Evolutionary conservation across 768 basidiomycete species (phyloP).

Genomic region (Suillus sp.): DNA sequence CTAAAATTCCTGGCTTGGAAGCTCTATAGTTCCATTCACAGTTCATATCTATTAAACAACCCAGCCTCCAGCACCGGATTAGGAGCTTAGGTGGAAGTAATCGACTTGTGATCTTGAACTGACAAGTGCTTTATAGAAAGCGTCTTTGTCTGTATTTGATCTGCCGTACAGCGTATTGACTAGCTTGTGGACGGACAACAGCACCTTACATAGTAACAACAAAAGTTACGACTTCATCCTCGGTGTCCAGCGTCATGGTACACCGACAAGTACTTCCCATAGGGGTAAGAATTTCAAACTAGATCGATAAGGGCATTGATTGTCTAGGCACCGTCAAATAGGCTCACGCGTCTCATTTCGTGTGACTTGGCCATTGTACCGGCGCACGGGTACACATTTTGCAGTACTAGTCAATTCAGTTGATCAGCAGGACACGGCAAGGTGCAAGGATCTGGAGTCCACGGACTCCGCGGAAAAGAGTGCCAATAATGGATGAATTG

Average conservation of each 20-base stretch:
- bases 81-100: not conserved
- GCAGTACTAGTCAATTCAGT: not conserved
- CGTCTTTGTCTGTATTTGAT: not conserved
- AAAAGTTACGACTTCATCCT: not conserved
- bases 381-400: not conserved
- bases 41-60: not conserved
- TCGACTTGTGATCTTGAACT: not conserved
- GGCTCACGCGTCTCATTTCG: not conserved
- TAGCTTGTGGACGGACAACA: not conserved
- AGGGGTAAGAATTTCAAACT: not conserved
- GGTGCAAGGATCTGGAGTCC: not conserved
- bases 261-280: not conserved
- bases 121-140: not conserved
- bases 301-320: not conserved
- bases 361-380: not conserved
- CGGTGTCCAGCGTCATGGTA: not conserved
- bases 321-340: not conserved
- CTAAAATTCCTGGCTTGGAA: not conserved
- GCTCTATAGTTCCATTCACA: too few species aligned
- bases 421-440: constrained; percentile 4
- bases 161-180: not conserved
- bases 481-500: not conserved
- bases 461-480: constrained; percentile 4
- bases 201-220: not conserved
- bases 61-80: not conserved